A percentile compares a stretch with the other conserved stretches of the same genome.
phyloP scores from a whole-genome alignment of 1,284 basidiomycete species.

The Sutorius eximius region DNA sequence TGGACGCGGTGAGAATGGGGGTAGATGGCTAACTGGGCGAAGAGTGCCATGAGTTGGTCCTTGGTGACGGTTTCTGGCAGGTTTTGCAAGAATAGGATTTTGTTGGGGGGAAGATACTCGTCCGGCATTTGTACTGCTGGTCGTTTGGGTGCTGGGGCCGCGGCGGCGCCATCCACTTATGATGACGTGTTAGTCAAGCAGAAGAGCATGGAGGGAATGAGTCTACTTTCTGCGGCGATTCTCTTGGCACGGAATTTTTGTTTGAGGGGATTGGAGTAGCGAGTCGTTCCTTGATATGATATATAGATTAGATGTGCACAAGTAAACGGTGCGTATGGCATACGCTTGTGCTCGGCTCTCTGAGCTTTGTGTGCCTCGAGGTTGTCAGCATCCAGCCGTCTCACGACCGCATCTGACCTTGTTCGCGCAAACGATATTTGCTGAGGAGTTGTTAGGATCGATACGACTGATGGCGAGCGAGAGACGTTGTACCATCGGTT shows the following conservation, averaged over 20 bases:
- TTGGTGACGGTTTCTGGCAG: slow-evolving; percentile 89
- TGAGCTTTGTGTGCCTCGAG: slow-evolving; percentile 76
- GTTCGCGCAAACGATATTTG: slow-evolving; percentile 92
- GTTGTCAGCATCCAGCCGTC: slow-evolving; percentile 61
- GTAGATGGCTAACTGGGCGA: slow-evolving; percentile 71
- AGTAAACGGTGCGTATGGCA: slow-evolving; percentile 16
- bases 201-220: slow-evolving; percentile 23
- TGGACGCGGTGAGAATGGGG: background rate
- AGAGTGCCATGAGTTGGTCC: slow-evolving; percentile 84
- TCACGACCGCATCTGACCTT: slow-evolving; percentile 87
- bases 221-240: slow-evolving; percentile 69
- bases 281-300: slow-evolving; percentile 59
- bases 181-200: slow-evolving; percentile 6
- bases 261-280: slow-evolving; percentile 86
- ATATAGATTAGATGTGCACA: slow-evolving; percentile 1
- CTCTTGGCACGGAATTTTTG: slow-evolving; percentile 80
- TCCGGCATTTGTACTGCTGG: slow-evolving; percentile 95
- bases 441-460: slow-evolving; percentile 41
- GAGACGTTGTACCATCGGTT: slow-evolving; percentile 77
- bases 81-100: slow-evolving; percentile 97
- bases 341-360: slow-evolving; percentile 83
- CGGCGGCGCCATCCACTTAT: slow-evolving; percentile 68
- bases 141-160: slow-evolving; percentile 66
- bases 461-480: background rate
- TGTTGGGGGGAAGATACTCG: slow-evolving; percentile 99